A percentile compares a stretch with the other conserved stretches of the same genome.
Conservation (phyloP, 176 grass and related monocot genomes). For the Cocos nucifera region DNA sequence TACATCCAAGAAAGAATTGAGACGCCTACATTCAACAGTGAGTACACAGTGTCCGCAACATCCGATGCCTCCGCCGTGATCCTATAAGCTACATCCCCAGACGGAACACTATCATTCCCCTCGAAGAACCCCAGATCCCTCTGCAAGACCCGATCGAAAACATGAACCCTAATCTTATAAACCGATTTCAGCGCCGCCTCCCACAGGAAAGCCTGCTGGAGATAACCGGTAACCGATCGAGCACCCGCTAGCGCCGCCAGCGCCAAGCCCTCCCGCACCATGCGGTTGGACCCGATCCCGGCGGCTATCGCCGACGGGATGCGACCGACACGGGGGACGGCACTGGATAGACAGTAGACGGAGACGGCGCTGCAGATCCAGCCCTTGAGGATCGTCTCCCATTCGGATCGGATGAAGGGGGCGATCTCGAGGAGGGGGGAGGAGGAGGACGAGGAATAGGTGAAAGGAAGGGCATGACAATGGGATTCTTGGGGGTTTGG, state of each 20-base stretch:
- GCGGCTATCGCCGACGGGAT: conserved; percentile 29
- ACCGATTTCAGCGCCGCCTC: conserved; percentile 44
- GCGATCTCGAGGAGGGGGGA: conserved; percentile 19
- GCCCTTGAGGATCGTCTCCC: conserved; percentile 43
- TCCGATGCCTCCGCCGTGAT: conserved; percentile 56
- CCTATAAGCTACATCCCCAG: conserved; percentile 55
- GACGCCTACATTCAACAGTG: conserved; percentile 60
- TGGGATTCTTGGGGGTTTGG: not conserved
- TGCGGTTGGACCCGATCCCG: not conserved
- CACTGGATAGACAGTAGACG: conserved; percentile 49
- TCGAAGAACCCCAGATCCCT: conserved; percentile 69
- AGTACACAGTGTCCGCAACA: conserved; percentile 56
- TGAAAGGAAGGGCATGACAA: conserved; percentile 1
- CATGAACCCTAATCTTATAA: conserved; percentile 34
- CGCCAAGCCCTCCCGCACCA: not conserved
- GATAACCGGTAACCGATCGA: conserved; percentile 31
- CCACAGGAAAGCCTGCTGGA: conserved; percentile 65
- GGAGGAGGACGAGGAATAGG: conserved; percentile 3
- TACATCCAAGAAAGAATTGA: not conserved
- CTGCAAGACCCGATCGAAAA: conserved; percentile 50
- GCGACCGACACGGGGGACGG: conserved; percentile 47
- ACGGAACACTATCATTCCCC: conserved; percentile 30
- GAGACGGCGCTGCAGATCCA: conserved; percentile 52
- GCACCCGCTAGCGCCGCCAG: conserved; percentile 27
- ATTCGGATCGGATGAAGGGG: conserved; percentile 45